Evolutionary conservation across 2,329 filamentous ascomycete genomes (phyloP).

Genomic region (Stachybotrys echinatus): DNA sequence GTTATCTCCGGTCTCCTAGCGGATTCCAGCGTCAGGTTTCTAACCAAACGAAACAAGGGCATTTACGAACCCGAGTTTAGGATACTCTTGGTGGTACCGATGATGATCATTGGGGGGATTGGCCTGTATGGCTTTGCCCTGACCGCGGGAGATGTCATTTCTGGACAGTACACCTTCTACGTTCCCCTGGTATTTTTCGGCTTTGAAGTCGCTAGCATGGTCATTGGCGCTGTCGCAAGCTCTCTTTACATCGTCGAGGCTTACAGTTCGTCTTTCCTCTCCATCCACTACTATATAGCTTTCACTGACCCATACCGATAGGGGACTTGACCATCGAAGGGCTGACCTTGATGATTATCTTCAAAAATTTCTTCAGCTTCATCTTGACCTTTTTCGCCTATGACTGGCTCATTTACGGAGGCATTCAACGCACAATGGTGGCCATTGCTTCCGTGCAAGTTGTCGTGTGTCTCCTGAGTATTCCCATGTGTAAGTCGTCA

Average conservation of each 20-base stretch:
- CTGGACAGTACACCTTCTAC: slow-evolving; percentile 59
- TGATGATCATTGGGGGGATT: slow-evolving; percentile 69
- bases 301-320: slow-evolving; percentile 22
- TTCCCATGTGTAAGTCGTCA: slow-evolving; percentile 70
- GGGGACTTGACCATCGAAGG: slow-evolving; percentile 79
- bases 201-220: slow-evolving; percentile 83
- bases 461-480: slow-evolving; percentile 65
- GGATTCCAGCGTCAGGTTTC: slow-evolving; percentile 63
- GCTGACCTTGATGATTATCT: slow-evolving; percentile 84
- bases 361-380: slow-evolving; percentile 94
- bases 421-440: slow-evolving; percentile 60
- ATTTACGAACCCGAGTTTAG: slow-evolving; percentile 91
- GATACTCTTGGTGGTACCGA: slow-evolving; percentile 75
- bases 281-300: background rate
- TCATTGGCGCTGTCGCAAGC: slow-evolving; percentile 80
- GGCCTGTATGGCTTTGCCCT: slow-evolving; percentile 83
- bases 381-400: slow-evolving; percentile 79
- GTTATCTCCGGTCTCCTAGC: slow-evolving; percentile 66
- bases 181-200: slow-evolving; percentile 78
- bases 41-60: slow-evolving; percentile 72
- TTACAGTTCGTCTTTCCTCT: slow-evolving; percentile 57
- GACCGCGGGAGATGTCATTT: slow-evolving; percentile 55
- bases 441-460: slow-evolving; percentile 73
- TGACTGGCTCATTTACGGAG: slow-evolving; percentile 68
- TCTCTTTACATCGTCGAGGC: slow-evolving; percentile 90